A percentile compares a stretch with the other conserved stretches of the same genome.
Conservation (phyloP, 164 flowering plant species). For the Nymphaea colorata region DNA sequence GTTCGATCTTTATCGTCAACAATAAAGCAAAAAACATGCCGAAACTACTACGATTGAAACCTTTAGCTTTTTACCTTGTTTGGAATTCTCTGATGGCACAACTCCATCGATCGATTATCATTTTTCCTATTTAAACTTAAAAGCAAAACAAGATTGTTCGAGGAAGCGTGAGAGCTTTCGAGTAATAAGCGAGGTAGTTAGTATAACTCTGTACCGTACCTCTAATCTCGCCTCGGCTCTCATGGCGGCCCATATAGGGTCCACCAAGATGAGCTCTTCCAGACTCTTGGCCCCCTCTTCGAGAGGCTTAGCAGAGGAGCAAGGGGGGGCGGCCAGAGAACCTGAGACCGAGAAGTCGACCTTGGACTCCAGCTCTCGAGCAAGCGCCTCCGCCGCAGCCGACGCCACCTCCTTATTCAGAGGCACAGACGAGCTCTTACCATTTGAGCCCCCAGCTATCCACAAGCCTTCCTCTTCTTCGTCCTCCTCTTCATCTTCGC, state of each 20-base stretch:
- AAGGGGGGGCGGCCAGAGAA: neutral
- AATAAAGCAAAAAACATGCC: too few relatives aligned
- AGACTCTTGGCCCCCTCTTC: neutral
- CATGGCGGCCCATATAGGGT: constrained; percentile 8
- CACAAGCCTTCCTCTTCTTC: neutral
- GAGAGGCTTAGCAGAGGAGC: neutral
- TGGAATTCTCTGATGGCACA: too few relatives aligned
- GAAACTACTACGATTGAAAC: too few relatives aligned
- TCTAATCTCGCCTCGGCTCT: constrained; percentile 7
- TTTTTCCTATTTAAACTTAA: too few relatives aligned
- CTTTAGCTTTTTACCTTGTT: too few relatives aligned
- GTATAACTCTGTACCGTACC: neutral
- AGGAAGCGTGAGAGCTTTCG: too few relatives aligned
- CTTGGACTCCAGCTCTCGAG: neutral
- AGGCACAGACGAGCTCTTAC: too few relatives aligned
- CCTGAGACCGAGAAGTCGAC: neutral
- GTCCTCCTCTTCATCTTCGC: neutral
- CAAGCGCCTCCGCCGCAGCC: neutral
- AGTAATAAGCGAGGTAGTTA: too few relatives aligned
- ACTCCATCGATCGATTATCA: too few relatives aligned
- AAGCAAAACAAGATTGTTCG: too few relatives aligned
- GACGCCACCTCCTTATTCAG: neutral
- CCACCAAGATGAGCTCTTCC: neutral
- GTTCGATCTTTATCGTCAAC: too few relatives aligned
- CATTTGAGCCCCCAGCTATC: too few relatives aligned